Conservation (phyloP, 2,329 filamentous ascomycete genomes). For the Arthroderma uncinatum region DNA sequence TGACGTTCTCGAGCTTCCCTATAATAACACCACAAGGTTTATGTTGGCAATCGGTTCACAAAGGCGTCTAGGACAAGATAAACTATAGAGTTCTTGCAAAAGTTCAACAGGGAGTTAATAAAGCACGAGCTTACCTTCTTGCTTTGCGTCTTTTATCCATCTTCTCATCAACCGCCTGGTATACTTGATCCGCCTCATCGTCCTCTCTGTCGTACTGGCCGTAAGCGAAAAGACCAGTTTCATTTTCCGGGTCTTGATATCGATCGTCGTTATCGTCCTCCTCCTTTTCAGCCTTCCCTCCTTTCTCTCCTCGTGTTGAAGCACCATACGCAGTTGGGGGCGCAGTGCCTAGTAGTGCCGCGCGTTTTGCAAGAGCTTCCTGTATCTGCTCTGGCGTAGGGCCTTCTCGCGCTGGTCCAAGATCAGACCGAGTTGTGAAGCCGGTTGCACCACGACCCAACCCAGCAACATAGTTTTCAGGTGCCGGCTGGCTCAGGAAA, state of each 20-base stretch:
- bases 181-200: constrained; percentile 93
- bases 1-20: constrained; percentile 90
- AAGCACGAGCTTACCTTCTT: constrained; percentile 61
- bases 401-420: constrained; percentile 87
- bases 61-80: constrained; percentile 52
- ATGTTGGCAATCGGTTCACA: constrained; percentile 69
- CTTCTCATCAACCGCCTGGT: constrained; percentile 88
- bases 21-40: constrained; percentile 43
- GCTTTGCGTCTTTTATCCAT: constrained; percentile 83
- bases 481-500: constrained; percentile 76
- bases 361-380: constrained; percentile 88
- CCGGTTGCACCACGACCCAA: constrained; percentile 95
- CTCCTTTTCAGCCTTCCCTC: constrained; percentile 50
- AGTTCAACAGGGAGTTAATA: constrained; percentile 15
- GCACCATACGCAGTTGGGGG: constrained; percentile 63
- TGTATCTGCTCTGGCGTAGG: constrained; percentile 98
- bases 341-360: constrained; percentile 65
- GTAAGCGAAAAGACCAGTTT: constrained; percentile 87
- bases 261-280: constrained; percentile 67
- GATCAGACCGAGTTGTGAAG: constrained; percentile 92
- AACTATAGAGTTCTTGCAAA: constrained; percentile 46
- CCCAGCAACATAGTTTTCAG: constrained; percentile 87
- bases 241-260: constrained; percentile 94
- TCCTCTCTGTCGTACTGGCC: constrained; percentile 96
- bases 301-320: constrained; percentile 51